Evolutionary conservation across 2,329 filamentous ascomycete genomes (phyloP).

Genomic region (Coniochaeta sp.): DNA sequence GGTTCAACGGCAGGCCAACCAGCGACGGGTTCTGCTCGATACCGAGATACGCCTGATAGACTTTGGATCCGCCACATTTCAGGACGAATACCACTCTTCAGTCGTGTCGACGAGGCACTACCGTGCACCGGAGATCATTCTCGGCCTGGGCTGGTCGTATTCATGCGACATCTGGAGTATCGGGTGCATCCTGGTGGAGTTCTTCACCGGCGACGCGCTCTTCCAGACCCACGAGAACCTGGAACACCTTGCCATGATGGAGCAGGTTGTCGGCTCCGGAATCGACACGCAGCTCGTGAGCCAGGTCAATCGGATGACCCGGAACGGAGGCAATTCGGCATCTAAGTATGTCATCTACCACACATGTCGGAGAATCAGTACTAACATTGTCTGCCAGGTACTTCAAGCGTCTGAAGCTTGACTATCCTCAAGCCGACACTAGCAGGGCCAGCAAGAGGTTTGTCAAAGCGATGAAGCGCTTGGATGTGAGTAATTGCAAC

Average conservation of each 20-base stretch:
- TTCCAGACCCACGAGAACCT: constrained; percentile 69
- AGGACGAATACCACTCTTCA: constrained; percentile 66
- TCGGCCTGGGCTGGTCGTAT: constrained; percentile 64
- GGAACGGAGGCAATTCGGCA: constrained; percentile 53
- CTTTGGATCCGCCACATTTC: constrained; percentile 65
- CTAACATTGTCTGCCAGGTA: constrained; percentile 40
- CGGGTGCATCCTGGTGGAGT: constrained; percentile 65
- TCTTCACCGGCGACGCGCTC: constrained; percentile 63
- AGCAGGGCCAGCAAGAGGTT: constrained; percentile 58
- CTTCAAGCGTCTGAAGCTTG: constrained; percentile 59
- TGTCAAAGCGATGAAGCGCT: constrained; percentile 64
- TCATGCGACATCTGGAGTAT: constrained; percentile 71
- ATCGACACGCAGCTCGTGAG: constrained; percentile 55
- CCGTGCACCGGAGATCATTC: constrained; percentile 63
- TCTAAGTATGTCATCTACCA: constrained; percentile 45
- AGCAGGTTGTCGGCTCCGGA: constrained; percentile 53
- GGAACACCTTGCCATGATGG: constrained; percentile 72
- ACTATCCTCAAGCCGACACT: constrained; percentile 58
- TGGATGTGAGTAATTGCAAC: constrained; percentile 43
- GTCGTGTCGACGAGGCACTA: constrained; percentile 67
- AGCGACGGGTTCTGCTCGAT: constrained; percentile 58
- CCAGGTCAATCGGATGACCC: constrained; percentile 48
- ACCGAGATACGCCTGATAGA: constrained; percentile 66
- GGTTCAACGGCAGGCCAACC: constrained; percentile 52
- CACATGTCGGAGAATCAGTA: background rate